These are phyloP conservation scores for Trichophyton rubrum DNA, from an alignment of 2,329 filamentous ascomycete species.

Conservation along the genomic window DNA sequence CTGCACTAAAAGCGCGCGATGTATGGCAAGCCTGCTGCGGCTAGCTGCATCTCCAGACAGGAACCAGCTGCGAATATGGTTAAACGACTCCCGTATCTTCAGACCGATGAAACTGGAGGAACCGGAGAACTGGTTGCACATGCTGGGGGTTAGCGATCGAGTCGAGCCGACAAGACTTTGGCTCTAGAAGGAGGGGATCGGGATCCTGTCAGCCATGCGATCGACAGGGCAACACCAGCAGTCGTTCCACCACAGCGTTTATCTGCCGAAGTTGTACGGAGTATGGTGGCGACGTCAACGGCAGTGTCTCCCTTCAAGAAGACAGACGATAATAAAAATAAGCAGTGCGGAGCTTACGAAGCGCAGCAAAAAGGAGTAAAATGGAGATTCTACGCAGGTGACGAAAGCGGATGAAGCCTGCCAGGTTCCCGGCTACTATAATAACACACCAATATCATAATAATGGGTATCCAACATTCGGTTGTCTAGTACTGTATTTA, in stretches of 20 bases:
- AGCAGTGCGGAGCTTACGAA: too few relatives aligned
- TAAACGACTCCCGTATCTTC: background rate
- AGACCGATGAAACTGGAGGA: background rate
- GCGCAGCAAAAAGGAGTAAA: too few relatives aligned
- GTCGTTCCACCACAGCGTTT: background rate
- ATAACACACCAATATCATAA: too few relatives aligned
- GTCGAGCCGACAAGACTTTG: background rate
- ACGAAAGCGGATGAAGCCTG: too few relatives aligned
- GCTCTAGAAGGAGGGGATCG: background rate
- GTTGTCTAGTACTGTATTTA: too few relatives aligned
- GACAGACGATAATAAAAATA: too few relatives aligned
- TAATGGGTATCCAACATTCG: too few relatives aligned
- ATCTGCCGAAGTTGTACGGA: background rate
- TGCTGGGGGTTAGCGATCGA: background rate
- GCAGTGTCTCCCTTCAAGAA: too few relatives aligned
- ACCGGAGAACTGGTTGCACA: background rate
- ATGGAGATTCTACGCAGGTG: too few relatives aligned
- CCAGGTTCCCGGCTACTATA: too few relatives aligned
- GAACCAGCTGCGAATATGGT: background rate
- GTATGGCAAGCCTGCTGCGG: background rate
- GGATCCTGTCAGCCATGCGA: background rate
- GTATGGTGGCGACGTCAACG: too few relatives aligned
- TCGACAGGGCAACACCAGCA: background rate
- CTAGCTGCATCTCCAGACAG: background rate
- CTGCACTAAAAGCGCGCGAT: background rate